phyloP scores from a whole-genome alignment of 2,329 filamentous ascomycete genomes.

The Penicillium sp. region DNA sequence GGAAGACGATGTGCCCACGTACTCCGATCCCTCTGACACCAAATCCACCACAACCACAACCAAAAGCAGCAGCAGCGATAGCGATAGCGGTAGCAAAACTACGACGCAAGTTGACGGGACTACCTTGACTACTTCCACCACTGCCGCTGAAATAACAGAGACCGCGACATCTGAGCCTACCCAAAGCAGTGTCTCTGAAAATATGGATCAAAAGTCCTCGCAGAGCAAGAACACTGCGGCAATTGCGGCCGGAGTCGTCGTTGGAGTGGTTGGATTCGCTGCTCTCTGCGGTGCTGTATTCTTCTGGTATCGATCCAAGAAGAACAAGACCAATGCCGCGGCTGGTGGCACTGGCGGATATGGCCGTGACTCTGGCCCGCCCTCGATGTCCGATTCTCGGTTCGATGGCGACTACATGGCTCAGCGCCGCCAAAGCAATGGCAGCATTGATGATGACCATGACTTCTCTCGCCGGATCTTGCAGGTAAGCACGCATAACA shows the following conservation, averaged over 20 bases:
- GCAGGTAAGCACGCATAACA: constrained; percentile 62
- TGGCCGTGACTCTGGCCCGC: constrained; percentile 63
- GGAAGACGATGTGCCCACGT: constrained; percentile 39
- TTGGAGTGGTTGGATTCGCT: constrained; percentile 70
- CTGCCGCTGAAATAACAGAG: constrained; percentile 33
- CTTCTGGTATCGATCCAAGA: constrained; percentile 73
- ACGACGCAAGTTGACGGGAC: constrained; percentile 10
- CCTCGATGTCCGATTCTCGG: constrained; percentile 76
- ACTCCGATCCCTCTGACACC: constrained; percentile 21
- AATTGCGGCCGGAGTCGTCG: constrained; percentile 84
- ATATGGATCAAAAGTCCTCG: constrained; percentile 22
- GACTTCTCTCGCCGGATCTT: constrained; percentile 96
- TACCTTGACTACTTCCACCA: constrained; percentile 24
- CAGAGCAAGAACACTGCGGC: constrained; percentile 69
- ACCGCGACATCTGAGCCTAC: constrained; percentile 35
- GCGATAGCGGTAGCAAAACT: constrained; percentile 8
- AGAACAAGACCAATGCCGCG: constrained; percentile 78
- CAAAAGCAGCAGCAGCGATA: too few relatives aligned
- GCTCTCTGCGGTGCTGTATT: constrained; percentile 67
- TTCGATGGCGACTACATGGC: constrained; percentile 82
- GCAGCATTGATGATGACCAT: constrained; percentile 94
- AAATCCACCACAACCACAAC: constrained; percentile 20
- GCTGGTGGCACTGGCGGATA: constrained; percentile 77
- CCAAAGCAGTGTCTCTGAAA: background rate
- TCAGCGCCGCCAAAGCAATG: constrained; percentile 82